Percentiles rank a stretch among this genome's conserved stretches.
These are phyloP conservation scores for Mycena haematopus DNA, from an alignment of 768 basidiomycete species.

Conservation along the genomic window DNA sequence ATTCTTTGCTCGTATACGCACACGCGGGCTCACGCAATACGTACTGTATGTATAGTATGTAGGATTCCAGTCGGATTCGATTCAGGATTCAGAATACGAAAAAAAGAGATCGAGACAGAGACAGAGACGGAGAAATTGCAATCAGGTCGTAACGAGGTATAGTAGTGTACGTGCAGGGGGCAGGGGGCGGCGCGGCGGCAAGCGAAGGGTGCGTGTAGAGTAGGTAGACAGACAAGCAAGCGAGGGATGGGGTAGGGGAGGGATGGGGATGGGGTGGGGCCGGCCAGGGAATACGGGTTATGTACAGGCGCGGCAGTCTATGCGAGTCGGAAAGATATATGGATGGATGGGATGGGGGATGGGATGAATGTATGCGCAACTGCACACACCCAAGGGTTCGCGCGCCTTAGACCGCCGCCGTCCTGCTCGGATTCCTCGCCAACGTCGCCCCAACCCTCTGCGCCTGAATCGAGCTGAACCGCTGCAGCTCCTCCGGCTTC, in stretches of 20 bases:
- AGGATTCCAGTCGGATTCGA: too few relatives aligned
- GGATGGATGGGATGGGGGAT: neutral
- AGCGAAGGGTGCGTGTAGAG: constrained; percentile 22
- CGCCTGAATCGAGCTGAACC: constrained; percentile 89
- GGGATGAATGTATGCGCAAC: neutral
- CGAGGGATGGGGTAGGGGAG: neutral
- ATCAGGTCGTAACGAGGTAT: constrained; percentile 11
- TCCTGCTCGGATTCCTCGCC: constrained; percentile 77
- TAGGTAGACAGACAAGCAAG: neutral
- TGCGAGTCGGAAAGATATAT: constrained; percentile 4
- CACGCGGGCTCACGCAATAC: too few relatives aligned
- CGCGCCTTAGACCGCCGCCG: constrained; percentile 40
- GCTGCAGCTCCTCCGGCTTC: constrained; percentile 84
- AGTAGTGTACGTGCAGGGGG: constrained; percentile 13
- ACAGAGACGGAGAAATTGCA: neutral
- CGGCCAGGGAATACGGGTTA: constrained; percentile 12
- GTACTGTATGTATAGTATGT: too few relatives aligned
- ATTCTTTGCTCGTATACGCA: too few relatives aligned
- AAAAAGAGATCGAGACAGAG: neutral
- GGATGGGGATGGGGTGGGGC: neutral
- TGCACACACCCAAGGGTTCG: neutral
- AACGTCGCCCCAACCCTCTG: constrained; percentile 77
- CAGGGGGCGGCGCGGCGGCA: constrained; percentile 30
- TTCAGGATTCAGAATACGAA: too few relatives aligned
- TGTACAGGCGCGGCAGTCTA: constrained; percentile 29